Evolutionary conservation across 371 early-diverging fungal genomes (phyloP).

Genomic region (Zancudomyces culisetae): DNA sequence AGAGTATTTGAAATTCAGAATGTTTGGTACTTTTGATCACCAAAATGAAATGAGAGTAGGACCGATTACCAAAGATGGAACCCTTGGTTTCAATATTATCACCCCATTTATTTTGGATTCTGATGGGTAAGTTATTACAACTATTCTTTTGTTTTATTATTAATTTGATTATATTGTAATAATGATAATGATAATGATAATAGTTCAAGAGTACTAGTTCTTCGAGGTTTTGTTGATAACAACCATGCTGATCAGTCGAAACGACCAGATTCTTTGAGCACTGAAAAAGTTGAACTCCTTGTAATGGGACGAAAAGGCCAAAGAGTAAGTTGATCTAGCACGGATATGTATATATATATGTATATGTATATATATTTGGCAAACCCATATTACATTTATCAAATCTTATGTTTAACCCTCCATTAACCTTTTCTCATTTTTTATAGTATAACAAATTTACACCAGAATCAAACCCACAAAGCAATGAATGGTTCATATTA

Average conservation of each 20-base stretch:
- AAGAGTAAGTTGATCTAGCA: constrained; percentile 11
- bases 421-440: too few relatives aligned
- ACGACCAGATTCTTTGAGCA: constrained; percentile 27
- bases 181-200: too few relatives aligned
- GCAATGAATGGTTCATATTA: constrained; percentile 63
- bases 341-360: too few relatives aligned
- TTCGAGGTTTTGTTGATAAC: constrained; percentile 73
- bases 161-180: too few relatives aligned
- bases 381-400: too few relatives aligned
- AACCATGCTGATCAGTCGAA: constrained; percentile 36
- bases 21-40: constrained; percentile 45
- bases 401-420: too few relatives aligned
- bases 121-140: too few relatives aligned
- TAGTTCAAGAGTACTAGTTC: constrained; percentile 56
- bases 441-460: constrained; percentile 46
- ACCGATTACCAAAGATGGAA: constrained; percentile 52
- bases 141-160: too few relatives aligned
- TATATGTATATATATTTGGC: too few relatives aligned
- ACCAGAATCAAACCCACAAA: constrained; percentile 39
- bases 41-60: constrained; percentile 61
- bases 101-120: constrained; percentile 74
- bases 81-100: constrained; percentile 58
- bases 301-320: constrained; percentile 25
- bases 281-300: constrained; percentile 10
- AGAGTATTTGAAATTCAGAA: constrained; percentile 52